Percentiles rank a stretch among this genome's conserved stretches.
Conservation (phyloP, 2,329 filamentous ascomycete genomes). For the Paraphoma sp. region DNA sequence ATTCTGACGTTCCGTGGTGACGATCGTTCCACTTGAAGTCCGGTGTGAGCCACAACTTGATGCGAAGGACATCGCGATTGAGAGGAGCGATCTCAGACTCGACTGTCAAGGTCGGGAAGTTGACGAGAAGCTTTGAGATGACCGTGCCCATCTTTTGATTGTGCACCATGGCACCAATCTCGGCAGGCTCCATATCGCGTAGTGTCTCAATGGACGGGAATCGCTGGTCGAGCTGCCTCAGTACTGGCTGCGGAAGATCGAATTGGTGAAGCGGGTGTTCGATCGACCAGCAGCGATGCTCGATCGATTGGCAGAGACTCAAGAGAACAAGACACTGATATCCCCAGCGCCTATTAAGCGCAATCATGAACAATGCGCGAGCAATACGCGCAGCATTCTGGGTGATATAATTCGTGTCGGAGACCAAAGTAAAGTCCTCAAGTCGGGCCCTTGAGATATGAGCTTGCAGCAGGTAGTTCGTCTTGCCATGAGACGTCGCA, state of each 20-base stretch:
- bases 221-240: conserved; percentile 86
- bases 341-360: conserved; percentile 92
- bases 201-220: conserved; percentile 80
- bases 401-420: conserved; percentile 92
- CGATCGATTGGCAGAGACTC: conserved; percentile 94
- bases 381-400: conserved; percentile 96
- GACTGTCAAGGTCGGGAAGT: conserved; percentile 89
- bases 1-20: conserved; percentile 91
- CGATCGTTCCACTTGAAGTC: conserved; percentile 96
- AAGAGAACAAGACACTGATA: conserved; percentile 91
- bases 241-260: conserved; percentile 81
- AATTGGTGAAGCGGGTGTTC: conserved; percentile 96
- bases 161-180: conserved; percentile 90
- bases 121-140: conserved; percentile 80
- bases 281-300: conserved; percentile 93
- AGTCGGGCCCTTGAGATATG: conserved; percentile 88
- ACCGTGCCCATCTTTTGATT: conserved; percentile 87
- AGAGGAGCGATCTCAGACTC: conserved; percentile 95
- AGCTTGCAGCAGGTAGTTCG: conserved; percentile 91
- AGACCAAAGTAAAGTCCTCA: conserved; percentile 92
- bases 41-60: conserved; percentile 83
- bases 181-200: conserved; percentile 89
- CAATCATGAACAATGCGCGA: conserved; percentile 95
- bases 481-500: conserved; percentile 81
- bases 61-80: conserved; percentile 92